Conservation (phyloP, 1,284 basidiomycete genomes). For the Heliocybe sulcata region DNA sequence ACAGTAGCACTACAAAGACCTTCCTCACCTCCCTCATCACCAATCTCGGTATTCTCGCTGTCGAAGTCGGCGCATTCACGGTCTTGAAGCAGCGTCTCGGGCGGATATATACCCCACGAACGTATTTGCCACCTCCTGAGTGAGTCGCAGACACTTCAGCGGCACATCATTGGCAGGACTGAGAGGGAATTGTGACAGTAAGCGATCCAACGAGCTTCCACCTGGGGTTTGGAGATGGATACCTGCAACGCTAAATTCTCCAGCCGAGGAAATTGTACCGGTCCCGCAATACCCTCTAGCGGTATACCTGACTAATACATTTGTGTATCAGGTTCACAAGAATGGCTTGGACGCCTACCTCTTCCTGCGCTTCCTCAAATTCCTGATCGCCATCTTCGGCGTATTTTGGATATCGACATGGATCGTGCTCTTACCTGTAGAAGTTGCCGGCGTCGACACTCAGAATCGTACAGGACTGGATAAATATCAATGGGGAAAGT, state of each 20-base stretch:
- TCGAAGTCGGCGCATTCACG: slow-evolving; percentile 49
- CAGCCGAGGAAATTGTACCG: slow-evolving; percentile 33
- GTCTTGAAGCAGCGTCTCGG: slow-evolving; percentile 37
- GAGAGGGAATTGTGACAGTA: neutral
- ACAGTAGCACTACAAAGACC: slow-evolving; percentile 16
- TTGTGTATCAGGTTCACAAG: slow-evolving; percentile 32
- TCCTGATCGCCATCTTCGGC: slow-evolving; percentile 59
- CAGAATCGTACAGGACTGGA: slow-evolving; percentile 26
- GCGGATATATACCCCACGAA: slow-evolving; percentile 49
- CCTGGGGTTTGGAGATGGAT: slow-evolving; percentile 39
- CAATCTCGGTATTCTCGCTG: slow-evolving; percentile 39
- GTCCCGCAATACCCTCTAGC: slow-evolving; percentile 11
- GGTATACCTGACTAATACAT: slow-evolving; percentile 4
- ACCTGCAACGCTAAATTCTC: slow-evolving; percentile 31
- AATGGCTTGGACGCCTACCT: slow-evolving; percentile 75
- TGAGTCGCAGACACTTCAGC: no score
- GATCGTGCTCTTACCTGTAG: slow-evolving; percentile 52
- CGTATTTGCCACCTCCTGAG: slow-evolving; percentile 46
- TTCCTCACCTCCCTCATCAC: slow-evolving; percentile 56
- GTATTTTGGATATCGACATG: slow-evolving; percentile 59
- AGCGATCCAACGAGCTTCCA: slow-evolving; percentile 23
- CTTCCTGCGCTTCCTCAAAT: slow-evolving; percentile 59
- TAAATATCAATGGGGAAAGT: slow-evolving; percentile 43
- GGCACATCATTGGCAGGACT: no score
- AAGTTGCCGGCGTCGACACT: slow-evolving; percentile 37